Conservation (phyloP, 495 filamentous ascomycete genomes). For the Aspergillus sparsus region DNA sequence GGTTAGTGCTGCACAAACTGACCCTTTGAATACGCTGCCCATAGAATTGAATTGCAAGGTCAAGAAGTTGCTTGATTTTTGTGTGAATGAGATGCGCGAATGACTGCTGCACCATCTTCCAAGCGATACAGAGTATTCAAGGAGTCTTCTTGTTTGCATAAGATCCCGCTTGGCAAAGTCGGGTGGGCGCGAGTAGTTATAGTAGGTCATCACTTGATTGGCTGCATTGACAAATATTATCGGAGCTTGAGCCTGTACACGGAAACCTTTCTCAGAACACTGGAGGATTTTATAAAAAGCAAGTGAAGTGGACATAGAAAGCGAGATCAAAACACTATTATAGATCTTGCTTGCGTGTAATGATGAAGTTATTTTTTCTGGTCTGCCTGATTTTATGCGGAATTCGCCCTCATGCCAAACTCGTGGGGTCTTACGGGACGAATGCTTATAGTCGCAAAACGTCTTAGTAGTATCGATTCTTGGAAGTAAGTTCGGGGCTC, state of each 20-base stretch:
- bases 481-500: slow-evolving; percentile 38
- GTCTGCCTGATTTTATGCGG: slow-evolving; percentile 33
- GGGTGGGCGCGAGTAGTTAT: slow-evolving; percentile 42
- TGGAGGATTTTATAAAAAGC: slow-evolving; percentile 32
- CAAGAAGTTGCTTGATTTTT: slow-evolving; percentile 41
- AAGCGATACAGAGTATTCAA: slow-evolving; percentile 33
- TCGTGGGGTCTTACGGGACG: slow-evolving; percentile 36
- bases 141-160: slow-evolving; percentile 28
- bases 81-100: slow-evolving; percentile 41
- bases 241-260: slow-evolving; percentile 29
- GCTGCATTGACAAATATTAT: slow-evolving; percentile 42
- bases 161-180: slow-evolving; percentile 36
- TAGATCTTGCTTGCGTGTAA: slow-evolving; percentile 44
- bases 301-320: slow-evolving; percentile 41
- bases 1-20: slow-evolving; percentile 40
- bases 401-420: slow-evolving; percentile 30
- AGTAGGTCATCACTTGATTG: slow-evolving; percentile 37
- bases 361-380: slow-evolving; percentile 25
- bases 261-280: slow-evolving; percentile 35
- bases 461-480: slow-evolving; percentile 32
- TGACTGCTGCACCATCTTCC: slow-evolving; percentile 33
- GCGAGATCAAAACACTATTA: slow-evolving; percentile 41
- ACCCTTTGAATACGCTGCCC: slow-evolving; percentile 41
- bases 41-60: slow-evolving; percentile 34
- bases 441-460: slow-evolving; percentile 47